Conservation (phyloP, 805 yeast species). For the Metschnikowia henanensis region DNA sequence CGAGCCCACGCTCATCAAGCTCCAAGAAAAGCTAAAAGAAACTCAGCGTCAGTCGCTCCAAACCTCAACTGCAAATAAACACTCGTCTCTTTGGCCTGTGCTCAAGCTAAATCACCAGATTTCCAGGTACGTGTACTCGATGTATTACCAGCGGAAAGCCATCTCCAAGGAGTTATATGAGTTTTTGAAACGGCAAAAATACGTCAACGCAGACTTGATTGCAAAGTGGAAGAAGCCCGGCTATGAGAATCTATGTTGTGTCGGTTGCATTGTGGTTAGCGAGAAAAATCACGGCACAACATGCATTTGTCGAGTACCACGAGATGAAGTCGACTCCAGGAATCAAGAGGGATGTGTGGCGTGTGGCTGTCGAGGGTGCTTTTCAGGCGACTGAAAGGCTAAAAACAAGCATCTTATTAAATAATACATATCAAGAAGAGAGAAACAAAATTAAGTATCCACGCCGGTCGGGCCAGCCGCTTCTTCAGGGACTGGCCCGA, state of each 20-base stretch:
- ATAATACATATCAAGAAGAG: too few relatives aligned
- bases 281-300: constrained; percentile 62
- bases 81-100: constrained; percentile 67
- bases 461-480: too few relatives aligned
- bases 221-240: constrained; percentile 86
- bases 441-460: too few relatives aligned
- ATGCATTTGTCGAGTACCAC: constrained; percentile 87
- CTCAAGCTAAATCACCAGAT: constrained; percentile 70
- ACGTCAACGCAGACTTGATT: constrained; percentile 67
- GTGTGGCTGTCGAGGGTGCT: constrained; percentile 87
- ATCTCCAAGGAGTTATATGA: constrained; percentile 69
- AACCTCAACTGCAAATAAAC: constrained; percentile 42
- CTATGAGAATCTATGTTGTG: constrained; percentile 82
- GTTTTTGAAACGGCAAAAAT: constrained; percentile 67
- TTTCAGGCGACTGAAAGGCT: constrained; percentile 55
- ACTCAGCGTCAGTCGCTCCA: constrained; percentile 34
- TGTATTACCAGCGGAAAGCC: constrained; percentile 68
- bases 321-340: constrained; percentile 44
- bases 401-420: too few relatives aligned
- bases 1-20: constrained; percentile 62
- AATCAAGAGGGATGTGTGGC: constrained; percentile 55
- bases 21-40: constrained; percentile 57
- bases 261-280: constrained; percentile 65
- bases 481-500: too few relatives aligned
- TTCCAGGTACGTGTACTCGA: constrained; percentile 70